These are phyloP conservation scores for Eremochloa ophiuroides DNA, from an alignment of 176 grass and related monocot genomes.

Conservation along the genomic window DNA sequence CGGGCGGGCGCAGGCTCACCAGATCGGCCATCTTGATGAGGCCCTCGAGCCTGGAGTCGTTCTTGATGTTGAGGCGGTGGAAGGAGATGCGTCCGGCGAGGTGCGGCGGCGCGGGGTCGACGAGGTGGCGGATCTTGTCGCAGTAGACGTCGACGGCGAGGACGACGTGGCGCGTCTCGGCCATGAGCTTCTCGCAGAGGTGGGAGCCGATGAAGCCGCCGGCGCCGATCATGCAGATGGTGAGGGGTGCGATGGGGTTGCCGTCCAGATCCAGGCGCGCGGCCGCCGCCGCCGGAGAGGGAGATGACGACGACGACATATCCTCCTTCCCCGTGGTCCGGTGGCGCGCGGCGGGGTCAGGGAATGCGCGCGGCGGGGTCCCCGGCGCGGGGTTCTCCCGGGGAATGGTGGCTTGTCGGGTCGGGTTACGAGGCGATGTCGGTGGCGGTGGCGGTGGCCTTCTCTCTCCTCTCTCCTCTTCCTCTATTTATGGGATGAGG, in stretches of 20 bases:
- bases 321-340: slow-evolving; percentile 1
- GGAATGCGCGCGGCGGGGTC: slow-evolving; percentile 7
- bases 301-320: slow-evolving; percentile 9
- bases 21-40: slow-evolving; percentile 96
- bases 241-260: slow-evolving; percentile 52
- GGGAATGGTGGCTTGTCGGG: background rate
- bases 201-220: slow-evolving; percentile 97
- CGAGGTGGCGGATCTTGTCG: slow-evolving; percentile 99
- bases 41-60: slow-evolving; percentile 86
- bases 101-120: slow-evolving; percentile 55
- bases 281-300: background rate
- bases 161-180: slow-evolving; percentile 66
- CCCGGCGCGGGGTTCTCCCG: background rate
- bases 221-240: slow-evolving; percentile 95
- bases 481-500: slow-evolving; percentile 18
- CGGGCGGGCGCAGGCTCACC: slow-evolving; percentile 4
- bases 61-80: slow-evolving; percentile 99
- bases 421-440: slow-evolving; percentile 24
- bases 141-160: slow-evolving; percentile 91
- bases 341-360: background rate
- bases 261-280: slow-evolving; percentile 85
- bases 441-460: slow-evolving; percentile 6
- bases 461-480: background rate
- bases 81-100: slow-evolving; percentile 70
- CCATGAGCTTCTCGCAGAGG: slow-evolving; percentile 98